Evolutionary conservation across 116 monocot species (phyloP).

Genomic region (Dioscorea cayenensis): DNA sequence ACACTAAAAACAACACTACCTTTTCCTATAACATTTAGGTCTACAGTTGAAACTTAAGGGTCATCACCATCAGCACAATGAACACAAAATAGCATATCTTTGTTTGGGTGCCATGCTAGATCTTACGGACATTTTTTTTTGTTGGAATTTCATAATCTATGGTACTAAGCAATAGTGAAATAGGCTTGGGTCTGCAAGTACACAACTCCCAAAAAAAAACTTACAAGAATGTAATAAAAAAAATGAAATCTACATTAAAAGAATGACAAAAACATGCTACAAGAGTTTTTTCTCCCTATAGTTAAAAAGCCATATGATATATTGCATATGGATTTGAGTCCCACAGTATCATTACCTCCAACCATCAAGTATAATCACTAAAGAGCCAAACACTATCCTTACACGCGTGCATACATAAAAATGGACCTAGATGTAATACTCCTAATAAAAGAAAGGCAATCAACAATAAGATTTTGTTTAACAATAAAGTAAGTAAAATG

Average conservation of each 20-base stretch:
- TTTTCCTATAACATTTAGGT: constrained; percentile 49
- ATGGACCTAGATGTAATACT: neutral
- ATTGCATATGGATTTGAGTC: neutral
- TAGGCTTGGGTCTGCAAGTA: constrained; percentile 27
- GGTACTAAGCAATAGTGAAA: constrained; percentile 42
- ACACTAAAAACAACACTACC: neutral
- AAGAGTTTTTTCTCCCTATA: neutral
- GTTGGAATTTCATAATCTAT: constrained; percentile 60
- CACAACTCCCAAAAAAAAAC: neutral
- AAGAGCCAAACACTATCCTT: neutral
- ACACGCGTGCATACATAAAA: neutral
- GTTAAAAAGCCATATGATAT: neutral
- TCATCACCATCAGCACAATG: constrained; percentile 76
- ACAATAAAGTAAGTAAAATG: neutral
- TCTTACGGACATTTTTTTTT: constrained; percentile 89
- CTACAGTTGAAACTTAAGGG: constrained; percentile 63
- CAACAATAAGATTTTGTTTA: neutral
- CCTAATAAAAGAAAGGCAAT: neutral
- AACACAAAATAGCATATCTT: constrained; percentile 56
- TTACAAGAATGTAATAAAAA: neutral
- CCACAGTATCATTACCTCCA: neutral
- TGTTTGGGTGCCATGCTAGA: constrained; percentile 82
- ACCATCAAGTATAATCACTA: neutral
- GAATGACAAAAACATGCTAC: neutral
- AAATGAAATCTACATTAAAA: neutral